Conservation (phyloP, 345 rosid genomes). For the Salix dunnii region DNA sequence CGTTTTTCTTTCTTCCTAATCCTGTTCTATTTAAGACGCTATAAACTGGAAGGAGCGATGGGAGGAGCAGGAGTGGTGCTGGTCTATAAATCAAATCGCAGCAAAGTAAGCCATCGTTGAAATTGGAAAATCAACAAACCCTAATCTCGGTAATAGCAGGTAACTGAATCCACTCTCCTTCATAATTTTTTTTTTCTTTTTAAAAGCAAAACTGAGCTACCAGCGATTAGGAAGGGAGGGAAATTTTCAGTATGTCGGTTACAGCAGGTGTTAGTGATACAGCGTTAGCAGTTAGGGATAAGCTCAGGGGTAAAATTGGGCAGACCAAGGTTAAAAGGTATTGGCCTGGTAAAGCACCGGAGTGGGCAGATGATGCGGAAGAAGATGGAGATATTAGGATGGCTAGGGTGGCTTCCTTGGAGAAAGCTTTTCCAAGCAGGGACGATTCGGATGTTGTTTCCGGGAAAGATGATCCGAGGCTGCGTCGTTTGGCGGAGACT, state of each 20-base stretch:
- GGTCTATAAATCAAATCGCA: too few species aligned
- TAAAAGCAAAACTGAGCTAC: too few species aligned
- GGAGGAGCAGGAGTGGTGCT: too few species aligned
- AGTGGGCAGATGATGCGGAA: constrained; percentile 63
- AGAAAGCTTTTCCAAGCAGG: constrained; percentile 50
- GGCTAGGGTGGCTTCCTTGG: constrained; percentile 44
- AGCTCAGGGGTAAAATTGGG: constrained; percentile 63
- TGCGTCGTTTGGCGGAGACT: constrained; percentile 66
- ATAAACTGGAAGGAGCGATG: too few species aligned
- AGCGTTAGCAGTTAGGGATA: constrained; percentile 59
- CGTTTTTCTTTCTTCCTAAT: too few species aligned
- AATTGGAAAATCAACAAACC: too few species aligned
- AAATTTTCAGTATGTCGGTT: constrained; percentile 48
- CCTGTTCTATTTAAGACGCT: too few species aligned
- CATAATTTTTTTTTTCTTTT: too few species aligned
- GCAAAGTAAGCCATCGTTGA: too few species aligned
- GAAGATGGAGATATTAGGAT: constrained; percentile 61
- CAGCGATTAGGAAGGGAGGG: not conserved
- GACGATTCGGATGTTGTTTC: constrained; percentile 35
- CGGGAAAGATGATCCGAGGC: constrained; percentile 57
- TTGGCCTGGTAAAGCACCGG: constrained; percentile 77
- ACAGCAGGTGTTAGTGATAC: constrained; percentile 71
- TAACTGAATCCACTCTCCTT: not conserved
- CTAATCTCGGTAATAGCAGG: not conserved
- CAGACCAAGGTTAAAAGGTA: constrained; percentile 71